A percentile compares a stretch with the other conserved stretches of the same genome.
phyloP scores from a whole-genome alignment of 352 stramenopile species.

The Blastocystis sp. region DNA sequence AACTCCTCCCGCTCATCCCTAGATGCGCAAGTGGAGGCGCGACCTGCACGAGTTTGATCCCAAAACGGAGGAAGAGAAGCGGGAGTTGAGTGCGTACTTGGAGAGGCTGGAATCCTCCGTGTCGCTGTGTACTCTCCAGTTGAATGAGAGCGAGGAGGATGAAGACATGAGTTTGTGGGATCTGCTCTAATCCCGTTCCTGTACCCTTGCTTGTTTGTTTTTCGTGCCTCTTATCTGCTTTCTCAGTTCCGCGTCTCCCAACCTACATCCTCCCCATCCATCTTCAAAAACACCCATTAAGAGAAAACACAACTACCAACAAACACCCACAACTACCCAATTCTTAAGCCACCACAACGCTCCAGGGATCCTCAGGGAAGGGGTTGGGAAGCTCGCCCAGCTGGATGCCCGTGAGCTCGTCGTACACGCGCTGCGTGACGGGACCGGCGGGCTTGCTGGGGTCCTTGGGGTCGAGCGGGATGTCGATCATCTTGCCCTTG shows the following conservation, averaged over 20 bases:
- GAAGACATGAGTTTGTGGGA: constrained; percentile 56
- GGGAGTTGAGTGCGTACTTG: constrained; percentile 11
- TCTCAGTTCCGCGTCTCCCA: no score
- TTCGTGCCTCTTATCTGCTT: not conserved
- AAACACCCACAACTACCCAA: constrained; percentile 1
- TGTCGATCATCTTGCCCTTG: constrained; percentile 85
- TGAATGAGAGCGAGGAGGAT: constrained; percentile 3
- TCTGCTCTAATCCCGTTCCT: not conserved
- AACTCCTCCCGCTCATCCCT: not conserved
- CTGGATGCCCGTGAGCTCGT: constrained; percentile 85
- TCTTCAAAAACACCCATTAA: no score
- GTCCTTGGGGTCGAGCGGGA: constrained; percentile 82
- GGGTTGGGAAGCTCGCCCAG: constrained; percentile 58
- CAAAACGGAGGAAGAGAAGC: constrained; percentile 28
- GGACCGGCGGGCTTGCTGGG: constrained; percentile 78
- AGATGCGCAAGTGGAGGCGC: constrained; percentile 50
- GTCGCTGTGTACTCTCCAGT: not conserved
- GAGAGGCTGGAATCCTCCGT: not conserved
- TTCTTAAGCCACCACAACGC: constrained; percentile 45
- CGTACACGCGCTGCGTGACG: constrained; percentile 83
- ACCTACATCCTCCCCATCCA: no score
- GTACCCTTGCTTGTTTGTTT: constrained; percentile 1
- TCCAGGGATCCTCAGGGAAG: constrained; percentile 70
- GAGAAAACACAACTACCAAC: not conserved
- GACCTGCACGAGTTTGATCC: constrained; percentile 32